phyloP scores from a whole-genome alignment of 176 grass and related monocot genomes.

The Olyra latifolia region DNA sequence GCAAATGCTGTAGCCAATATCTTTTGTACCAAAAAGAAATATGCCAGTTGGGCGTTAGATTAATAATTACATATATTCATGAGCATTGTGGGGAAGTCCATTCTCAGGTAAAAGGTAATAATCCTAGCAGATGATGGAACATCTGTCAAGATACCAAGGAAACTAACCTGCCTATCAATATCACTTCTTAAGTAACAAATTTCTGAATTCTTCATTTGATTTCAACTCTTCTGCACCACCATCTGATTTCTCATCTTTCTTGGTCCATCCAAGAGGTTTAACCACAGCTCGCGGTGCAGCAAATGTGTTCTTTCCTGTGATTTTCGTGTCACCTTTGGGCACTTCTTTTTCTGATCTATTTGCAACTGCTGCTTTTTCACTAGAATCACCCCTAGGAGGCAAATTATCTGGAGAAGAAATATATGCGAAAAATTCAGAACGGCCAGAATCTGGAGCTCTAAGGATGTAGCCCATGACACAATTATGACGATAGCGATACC shows the following conservation, averaged over 20 bases:
- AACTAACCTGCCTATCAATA: constrained; percentile 28
- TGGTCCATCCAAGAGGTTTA: constrained; percentile 70
- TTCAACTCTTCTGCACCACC: constrained; percentile 59
- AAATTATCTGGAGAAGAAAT: constrained; percentile 43
- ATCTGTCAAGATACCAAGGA: background rate
- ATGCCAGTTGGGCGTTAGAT: background rate
- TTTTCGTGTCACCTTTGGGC: constrained; percentile 18
- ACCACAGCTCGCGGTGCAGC: constrained; percentile 67
- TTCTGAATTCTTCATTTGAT: constrained; percentile 89
- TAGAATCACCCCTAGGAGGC: constrained; percentile 34
- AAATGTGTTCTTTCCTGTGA: constrained; percentile 58
- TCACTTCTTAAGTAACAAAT: constrained; percentile 88
- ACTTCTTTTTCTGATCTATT: constrained; percentile 38
- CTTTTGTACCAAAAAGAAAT: background rate
- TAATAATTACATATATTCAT: background rate
- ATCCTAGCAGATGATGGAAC: background rate
- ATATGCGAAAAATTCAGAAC: background rate
- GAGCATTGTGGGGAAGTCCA: background rate
- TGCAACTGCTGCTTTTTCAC: constrained; percentile 21
- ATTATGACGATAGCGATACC: background rate
- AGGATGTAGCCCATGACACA: background rate
- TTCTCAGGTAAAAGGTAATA: constrained; percentile 1
- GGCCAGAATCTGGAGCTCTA: background rate
- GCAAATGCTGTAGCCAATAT: background rate
- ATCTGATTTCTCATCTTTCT: constrained; percentile 55